A percentile compares a stretch with the other conserved stretches of the same genome.
Conservation (phyloP, 352 stramenopile species). For the Thraustotheca clavata region DNA sequence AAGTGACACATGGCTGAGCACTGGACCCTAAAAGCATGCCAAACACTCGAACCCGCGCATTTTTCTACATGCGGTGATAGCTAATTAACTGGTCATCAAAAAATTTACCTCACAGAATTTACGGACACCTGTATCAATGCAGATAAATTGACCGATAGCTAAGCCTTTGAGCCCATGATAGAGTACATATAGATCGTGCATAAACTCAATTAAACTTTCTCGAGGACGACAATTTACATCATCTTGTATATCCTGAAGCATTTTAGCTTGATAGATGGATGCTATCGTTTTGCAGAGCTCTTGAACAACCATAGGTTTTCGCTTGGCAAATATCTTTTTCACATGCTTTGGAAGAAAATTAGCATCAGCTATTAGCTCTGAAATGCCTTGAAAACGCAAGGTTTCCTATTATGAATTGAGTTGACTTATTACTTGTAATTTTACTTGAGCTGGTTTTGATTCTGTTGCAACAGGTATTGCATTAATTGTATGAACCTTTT, state of each 20-base stretch:
- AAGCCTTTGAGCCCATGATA: slow-evolving; percentile 74
- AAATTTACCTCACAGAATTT: slow-evolving; percentile 39
- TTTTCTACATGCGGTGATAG: slow-evolving; percentile 32
- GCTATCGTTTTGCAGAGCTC: slow-evolving; percentile 67
- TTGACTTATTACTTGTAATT: background rate
- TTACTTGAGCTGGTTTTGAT: background rate
- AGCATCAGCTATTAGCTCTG: slow-evolving; percentile 62
- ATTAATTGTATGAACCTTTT: no score
- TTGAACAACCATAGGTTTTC: slow-evolving; percentile 57
- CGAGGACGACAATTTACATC: slow-evolving; percentile 46
- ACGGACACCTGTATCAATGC: slow-evolving; percentile 62
- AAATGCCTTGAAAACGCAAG: slow-evolving; percentile 33
- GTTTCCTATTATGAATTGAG: background rate
- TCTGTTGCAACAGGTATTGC: background rate
- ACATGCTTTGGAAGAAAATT: slow-evolving; percentile 64
- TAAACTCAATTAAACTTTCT: slow-evolving; percentile 58
- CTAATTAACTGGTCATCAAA: background rate
- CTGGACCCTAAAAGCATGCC: slow-evolving; percentile 59
- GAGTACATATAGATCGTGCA: slow-evolving; percentile 77
- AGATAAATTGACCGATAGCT: slow-evolving; percentile 69
- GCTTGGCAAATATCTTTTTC: slow-evolving; percentile 63
- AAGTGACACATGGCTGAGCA: slow-evolving; percentile 56
- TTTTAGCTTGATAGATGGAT: slow-evolving; percentile 72
- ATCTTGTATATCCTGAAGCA: slow-evolving; percentile 69
- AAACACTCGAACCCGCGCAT: slow-evolving; percentile 54